Evolutionary conservation across 192 early-diverging fungal species (phyloP), one percentile per base, ranked within the genome.

Genomic region (Allomyces arbusculus): DNA sequence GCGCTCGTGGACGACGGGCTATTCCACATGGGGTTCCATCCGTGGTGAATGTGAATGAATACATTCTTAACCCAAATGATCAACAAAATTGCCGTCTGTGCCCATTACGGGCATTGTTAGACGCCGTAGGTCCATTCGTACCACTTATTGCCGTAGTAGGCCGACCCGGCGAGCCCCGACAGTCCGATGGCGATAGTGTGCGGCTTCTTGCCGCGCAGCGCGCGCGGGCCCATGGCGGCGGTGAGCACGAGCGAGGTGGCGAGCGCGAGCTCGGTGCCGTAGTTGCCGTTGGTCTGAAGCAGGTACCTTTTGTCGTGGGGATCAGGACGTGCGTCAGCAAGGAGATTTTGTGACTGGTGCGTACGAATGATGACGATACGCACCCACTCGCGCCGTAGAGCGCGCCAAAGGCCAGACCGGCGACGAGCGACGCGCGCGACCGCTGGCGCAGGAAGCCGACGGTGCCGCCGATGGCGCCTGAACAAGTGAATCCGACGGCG

Each of bases 251-350:
- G 64, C 19, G 74, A 76, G 5, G 78, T 76, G 10, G 63, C 74
- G n/a, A 43, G 25, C 6, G 80, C 80, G 20, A 82, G 70, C 64
- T 77, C 77, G 19, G 72, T 65, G n/a, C 80, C 78, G 67, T 76
- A 76, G 22, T 72, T 63, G 33, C 26, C 65, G 70, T 82, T 79
- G 23, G 63, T 65, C 40, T 74, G 68, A 26, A 82, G 70, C 26
- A 82, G 65, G 66, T 79, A 76, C 10, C 75, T 77, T 62, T 2
- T 19, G 58, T 7, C 0, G 7, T 3, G 7, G 2, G 4, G 33
- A 40, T 40, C 7, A 40, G 33, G 33, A 40, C 7, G 26, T 28
- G 26, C 26, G 33, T 40, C 33, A 40, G 28, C 16, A 5, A 24
- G 33, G 33, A 3, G 7, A 0, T 40, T 8, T 7, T 40, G 33